Evolutionary conservation across 2,329 filamentous ascomycete species (phyloP).

Genomic region (Ophiostoma sp.): DNA sequence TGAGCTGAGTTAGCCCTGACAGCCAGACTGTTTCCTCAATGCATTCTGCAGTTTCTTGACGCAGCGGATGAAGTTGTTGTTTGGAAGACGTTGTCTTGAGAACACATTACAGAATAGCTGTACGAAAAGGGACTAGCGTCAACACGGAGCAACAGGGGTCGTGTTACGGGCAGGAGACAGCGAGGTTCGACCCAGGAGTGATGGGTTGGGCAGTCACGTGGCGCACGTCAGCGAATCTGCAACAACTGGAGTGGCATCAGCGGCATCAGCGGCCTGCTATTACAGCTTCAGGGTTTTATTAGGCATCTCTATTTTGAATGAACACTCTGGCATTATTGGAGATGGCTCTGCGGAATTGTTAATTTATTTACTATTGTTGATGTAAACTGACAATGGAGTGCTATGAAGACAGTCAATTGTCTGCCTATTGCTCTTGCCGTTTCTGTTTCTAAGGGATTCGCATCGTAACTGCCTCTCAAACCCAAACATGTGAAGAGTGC

Average conservation of each 20-base stretch:
- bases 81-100: conserved; percentile 19
- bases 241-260: background rate
- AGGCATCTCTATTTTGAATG: background rate
- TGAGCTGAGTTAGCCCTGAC: conserved; percentile 19
- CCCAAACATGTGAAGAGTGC: background rate
- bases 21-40: conserved; percentile 17
- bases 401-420: background rate
- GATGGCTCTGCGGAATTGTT: background rate
- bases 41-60: conserved; percentile 5
- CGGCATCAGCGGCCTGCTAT: background rate
- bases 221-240: background rate
- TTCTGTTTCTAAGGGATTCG: background rate
- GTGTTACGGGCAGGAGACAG: background rate
- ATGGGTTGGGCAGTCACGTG: background rate
- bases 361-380: too few relatives aligned
- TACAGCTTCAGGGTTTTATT: background rate
- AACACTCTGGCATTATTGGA: background rate
- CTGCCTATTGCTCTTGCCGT: background rate
- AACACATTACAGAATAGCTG: conserved; percentile 29
- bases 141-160: background rate
- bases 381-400: background rate
- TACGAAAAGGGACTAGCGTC: conserved; percentile 26
- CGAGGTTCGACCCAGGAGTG: background rate
- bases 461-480: background rate
- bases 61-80: conserved; percentile 3